Base-by-base conservation (phyloP, 2,329 filamentous ascomycete species). In the Fusarium sterilihyphosum region DNA sequence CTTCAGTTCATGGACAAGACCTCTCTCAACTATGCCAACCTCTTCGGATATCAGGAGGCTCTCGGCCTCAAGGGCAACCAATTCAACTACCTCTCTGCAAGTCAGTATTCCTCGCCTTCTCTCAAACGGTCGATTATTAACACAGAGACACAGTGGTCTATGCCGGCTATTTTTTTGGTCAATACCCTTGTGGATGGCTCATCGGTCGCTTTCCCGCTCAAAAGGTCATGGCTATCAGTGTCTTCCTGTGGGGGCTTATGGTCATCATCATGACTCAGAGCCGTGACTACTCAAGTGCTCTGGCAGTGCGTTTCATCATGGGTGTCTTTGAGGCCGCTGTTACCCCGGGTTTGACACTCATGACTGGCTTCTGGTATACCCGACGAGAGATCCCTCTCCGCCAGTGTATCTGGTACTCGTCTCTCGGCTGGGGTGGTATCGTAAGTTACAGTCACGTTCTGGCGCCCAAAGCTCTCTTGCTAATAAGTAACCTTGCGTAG, bases 1-100 rank as follows among this genome's bases (percentile, higher is more conserved):
- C 43, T 64, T 22, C 61, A 64, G 5, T 64, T 64, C 7, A 64
- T 64, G 61, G 61, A 64, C 17, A 64, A 64, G n/a, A 64, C 61
- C 1, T 64, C 61, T n/a, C 54, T 64, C 3, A 64, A 64, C 61
- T 64, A 64, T 49, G 61, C 61, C n/a, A 64, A 64, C 14, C 43
- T 64, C 5, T 64, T 64, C 12, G 61, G 61, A 11, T 64, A 64
- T 24, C 61, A 64, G 12, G 61, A 49, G 18, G 61, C 61, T 7
- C n/a, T 64, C 1, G 43, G 61, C 3, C 61, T 64, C 7, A 60
- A 64, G n/a, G 61, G 61, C 12, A 61, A 49, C 14, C 61, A 64
- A 13, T 64, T 64, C 12, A 64, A 49, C 33, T 64, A 64, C 16
- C 61, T 64, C 10, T 64, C 61, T 7, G 61, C 61, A 29, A 64